Evolutionary conservation across 192 early-diverging fungal genomes (phyloP).

Genomic region (Entomortierella parvispora): DNA sequence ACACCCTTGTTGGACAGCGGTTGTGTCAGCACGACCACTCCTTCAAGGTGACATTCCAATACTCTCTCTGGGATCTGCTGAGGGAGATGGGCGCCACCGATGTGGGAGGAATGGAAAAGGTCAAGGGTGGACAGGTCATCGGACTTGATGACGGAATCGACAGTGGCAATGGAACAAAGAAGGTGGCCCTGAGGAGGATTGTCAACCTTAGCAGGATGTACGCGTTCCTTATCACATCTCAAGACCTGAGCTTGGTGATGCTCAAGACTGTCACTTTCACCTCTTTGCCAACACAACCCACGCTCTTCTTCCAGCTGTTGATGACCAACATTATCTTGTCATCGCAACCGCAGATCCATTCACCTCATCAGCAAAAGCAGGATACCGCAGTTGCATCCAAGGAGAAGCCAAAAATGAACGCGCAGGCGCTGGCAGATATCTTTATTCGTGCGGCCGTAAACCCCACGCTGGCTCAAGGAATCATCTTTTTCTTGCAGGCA

Average conservation of each 20-base stretch:
- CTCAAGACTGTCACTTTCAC: slow-evolving; percentile 84
- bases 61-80: slow-evolving; percentile 94
- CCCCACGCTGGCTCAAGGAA: slow-evolving; percentile 81
- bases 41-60: slow-evolving; percentile 93
- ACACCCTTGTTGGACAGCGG: slow-evolving; percentile 84
- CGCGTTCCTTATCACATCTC: slow-evolving; percentile 77
- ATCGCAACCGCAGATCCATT: slow-evolving; percentile 59
- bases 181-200: slow-evolving; percentile 74
- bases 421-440: slow-evolving; percentile 62
- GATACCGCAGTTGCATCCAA: slow-evolving; percentile 16
- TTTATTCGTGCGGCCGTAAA: slow-evolving; percentile 66
- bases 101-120: slow-evolving; percentile 74
- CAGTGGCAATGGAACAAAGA: slow-evolving; percentile 26
- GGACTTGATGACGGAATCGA: slow-evolving; percentile 49
- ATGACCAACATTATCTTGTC: slow-evolving; percentile 77
- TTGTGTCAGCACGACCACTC: slow-evolving; percentile 82
- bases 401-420: slow-evolving; percentile 52
- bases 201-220: slow-evolving; percentile 90
- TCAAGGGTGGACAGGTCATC: slow-evolving; percentile 43
- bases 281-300: slow-evolving; percentile 65
- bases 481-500: slow-evolving; percentile 85
- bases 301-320: slow-evolving; percentile 77
- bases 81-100: slow-evolving; percentile 85
- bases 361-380: slow-evolving; percentile 26
- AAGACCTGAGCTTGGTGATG: slow-evolving; percentile 78